phyloP scores from a whole-genome alignment of 306 rosid genomes.

The Fagus crenata region DNA sequence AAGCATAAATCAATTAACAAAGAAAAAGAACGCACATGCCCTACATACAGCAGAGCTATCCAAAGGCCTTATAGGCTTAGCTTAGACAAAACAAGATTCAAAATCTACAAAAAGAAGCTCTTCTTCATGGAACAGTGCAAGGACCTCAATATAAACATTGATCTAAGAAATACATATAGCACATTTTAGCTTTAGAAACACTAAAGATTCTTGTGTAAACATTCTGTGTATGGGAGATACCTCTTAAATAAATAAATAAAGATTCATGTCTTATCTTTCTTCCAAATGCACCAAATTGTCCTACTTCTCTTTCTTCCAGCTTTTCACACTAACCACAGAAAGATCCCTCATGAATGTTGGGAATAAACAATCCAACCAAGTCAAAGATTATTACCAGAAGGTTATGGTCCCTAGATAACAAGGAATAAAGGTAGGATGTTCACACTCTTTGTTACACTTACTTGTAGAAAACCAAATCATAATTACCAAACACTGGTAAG shows the following conservation, averaged over 20 bases:
- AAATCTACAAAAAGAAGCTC: neutral
- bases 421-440: neutral
- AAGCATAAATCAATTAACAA: neutral
- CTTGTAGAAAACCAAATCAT: neutral
- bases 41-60: neutral
- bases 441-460: neutral
- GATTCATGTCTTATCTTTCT: neutral
- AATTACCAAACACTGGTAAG: neutral
- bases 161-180: neutral
- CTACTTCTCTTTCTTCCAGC: slow-evolving; percentile 1
- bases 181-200: neutral
- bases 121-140: neutral
- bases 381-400: neutral
- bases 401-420: neutral
- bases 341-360: neutral
- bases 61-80: neutral
- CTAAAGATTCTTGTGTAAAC: neutral
- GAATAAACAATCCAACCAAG: neutral
- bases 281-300: neutral
- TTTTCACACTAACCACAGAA: neutral
- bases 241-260: neutral
- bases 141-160: neutral
- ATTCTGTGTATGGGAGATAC: too few species aligned
- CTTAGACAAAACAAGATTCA: neutral
- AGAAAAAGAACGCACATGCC: neutral